These are phyloP conservation scores for Clavispora fructus DNA, from an alignment of 805 yeast genomes.

Conservation along the genomic window DNA sequence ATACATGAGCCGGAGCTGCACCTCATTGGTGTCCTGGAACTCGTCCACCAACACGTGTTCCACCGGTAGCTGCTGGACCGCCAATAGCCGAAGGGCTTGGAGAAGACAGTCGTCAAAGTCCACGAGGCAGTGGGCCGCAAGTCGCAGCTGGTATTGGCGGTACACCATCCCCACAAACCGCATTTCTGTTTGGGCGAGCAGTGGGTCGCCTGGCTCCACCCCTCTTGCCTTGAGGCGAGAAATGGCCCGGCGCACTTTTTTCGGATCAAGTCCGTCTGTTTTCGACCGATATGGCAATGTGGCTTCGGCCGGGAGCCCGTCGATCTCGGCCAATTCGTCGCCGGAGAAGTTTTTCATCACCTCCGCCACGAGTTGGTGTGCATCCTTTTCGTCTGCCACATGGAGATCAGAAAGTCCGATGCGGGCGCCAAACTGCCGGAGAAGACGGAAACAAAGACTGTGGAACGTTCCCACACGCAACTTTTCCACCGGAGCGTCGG, in stretches of 20 bases:
- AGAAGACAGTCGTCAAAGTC: constrained; percentile 86
- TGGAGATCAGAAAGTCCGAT: constrained; percentile 43
- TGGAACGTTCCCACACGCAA: constrained; percentile 87
- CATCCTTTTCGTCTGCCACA: constrained; percentile 65
- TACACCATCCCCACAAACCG: constrained; percentile 34
- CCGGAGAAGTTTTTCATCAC: constrained; percentile 25
- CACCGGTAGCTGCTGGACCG: constrained; percentile 45
- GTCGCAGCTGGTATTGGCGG: constrained; percentile 44
- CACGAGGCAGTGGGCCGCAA: constrained; percentile 40
- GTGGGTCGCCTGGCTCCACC: constrained; percentile 32
- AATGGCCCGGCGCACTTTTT: constrained; percentile 39
- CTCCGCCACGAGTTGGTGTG: constrained; percentile 40
- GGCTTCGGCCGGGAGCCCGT: constrained; percentile 12
- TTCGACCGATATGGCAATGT: constrained; percentile 8
- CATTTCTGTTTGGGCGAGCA: constrained; percentile 6
- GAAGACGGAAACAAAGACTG: constrained; percentile 62
- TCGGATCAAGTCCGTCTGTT: constrained; percentile 32
- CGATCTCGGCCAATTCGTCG: constrained; percentile 14
- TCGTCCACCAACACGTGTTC: constrained; percentile 86
- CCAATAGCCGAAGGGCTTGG: constrained; percentile 33
- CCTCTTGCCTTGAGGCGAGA: constrained; percentile 57
- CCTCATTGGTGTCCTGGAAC: constrained; percentile 83
- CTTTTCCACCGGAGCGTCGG: constrained; percentile 34
- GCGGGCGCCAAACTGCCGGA: constrained; percentile 49
- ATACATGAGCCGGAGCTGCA: constrained; percentile 68